A percentile compares a stretch with the other conserved stretches of the same genome.
Evolutionary conservation across 768 basidiomycete genomes (phyloP).

Genomic region (Ramaria sp.): DNA sequence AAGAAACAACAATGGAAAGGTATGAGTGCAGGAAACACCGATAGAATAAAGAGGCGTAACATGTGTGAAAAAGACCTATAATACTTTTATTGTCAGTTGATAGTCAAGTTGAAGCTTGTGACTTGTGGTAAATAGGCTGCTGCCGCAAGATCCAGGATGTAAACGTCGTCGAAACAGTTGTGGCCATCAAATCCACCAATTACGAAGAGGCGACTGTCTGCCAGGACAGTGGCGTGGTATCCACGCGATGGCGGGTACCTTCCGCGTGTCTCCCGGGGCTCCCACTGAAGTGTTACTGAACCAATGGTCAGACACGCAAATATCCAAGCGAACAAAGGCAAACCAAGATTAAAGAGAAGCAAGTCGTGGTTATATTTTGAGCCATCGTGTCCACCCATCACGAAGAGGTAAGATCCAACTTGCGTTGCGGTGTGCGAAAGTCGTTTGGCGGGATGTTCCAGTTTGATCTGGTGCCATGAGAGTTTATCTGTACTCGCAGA

Average conservation of each 20-base stretch:
- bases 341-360: constrained; percentile 81
- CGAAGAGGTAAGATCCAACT: constrained; percentile 86
- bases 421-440: constrained; percentile 82
- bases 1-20: too few relatives aligned
- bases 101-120: constrained; percentile 39
- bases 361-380: constrained; percentile 57
- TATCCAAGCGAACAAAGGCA: not conserved
- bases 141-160: constrained; percentile 76
- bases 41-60: not conserved
- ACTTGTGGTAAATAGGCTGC: constrained; percentile 87
- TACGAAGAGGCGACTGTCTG: constrained; percentile 76
- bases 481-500: constrained; percentile 28
- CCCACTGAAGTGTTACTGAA: constrained; percentile 76
- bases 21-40: not conserved
- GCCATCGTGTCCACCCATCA: constrained; percentile 84
- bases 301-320: not conserved
- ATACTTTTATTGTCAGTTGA: not conserved
- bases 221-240: constrained; percentile 73
- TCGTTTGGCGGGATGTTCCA: constrained; percentile 38
- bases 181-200: constrained; percentile 65
- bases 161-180: constrained; percentile 69
- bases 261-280: constrained; percentile 57
- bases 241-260: constrained; percentile 64
- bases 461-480: constrained; percentile 23
- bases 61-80: not conserved